Evolutionary conservation across 768 basidiomycete species (phyloP), one percentile per base, ranked within the genome.

Genomic region (Panaeolus cyanescens): DNA sequence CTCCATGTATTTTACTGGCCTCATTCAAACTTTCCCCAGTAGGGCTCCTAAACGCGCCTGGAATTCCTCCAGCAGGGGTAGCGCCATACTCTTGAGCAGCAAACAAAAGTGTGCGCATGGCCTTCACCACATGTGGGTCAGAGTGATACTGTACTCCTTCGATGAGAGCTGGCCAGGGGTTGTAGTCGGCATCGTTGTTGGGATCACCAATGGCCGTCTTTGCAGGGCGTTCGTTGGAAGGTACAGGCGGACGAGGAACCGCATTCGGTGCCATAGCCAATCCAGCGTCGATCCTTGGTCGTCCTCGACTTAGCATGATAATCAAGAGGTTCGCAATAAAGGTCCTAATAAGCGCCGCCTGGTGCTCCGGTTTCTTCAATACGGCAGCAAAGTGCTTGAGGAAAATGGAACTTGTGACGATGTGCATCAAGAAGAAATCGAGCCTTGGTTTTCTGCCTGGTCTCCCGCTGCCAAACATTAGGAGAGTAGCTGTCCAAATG

Each of bases 381-480:
- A 70, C 70, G 9, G 67, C 65, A 33, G 83, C 63, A 34, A 82
- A 66, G 0, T 81, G 78, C 25, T 78, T 76, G 7, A 87, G 64
- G 71, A 86, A 85, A 4, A 85, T 64, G 7, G 83, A 76, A 33
- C 79, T 80, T 9, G 80, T 87, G 45, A 87, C 73, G 50, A 85
- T 65, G 64, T 87, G 86, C 84, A 85, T 83, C 56, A 87, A 71
- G 80, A 85, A 84, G 73, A 87, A 82, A 58, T 81, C 85, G 30
- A 87, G 67, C 4, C 85, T 75, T 6, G 83, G 81, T 64, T 80
- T 78, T 37, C 79, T 73, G 2, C 80, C 83, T 25, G 69, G 72
- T 63, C 77, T 80, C 22, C 84, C 77, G 0, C 82, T 80, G 0
- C 77, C 82, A 30, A 78, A 78, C 32, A 84, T 72, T 17, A 87